Base-by-base conservation (phyloP, 345 rosid genomes). In the Eucalyptus sp. region DNA sequence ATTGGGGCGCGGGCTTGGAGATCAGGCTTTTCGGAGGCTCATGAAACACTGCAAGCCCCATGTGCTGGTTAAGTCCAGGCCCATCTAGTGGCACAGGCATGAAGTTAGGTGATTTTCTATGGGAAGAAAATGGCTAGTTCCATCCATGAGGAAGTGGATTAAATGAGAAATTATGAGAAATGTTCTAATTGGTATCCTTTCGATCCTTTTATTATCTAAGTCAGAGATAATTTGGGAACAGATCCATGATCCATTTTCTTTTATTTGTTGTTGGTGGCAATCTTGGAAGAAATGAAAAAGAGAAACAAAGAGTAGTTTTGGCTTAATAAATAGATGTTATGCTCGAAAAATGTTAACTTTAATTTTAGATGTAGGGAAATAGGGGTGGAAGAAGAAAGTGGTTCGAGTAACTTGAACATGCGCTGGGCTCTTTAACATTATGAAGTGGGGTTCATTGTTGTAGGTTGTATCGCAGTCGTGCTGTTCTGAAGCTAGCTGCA, bases 381-480 rank as follows among this genome's bases (percentile, higher is more conserved):
- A 11, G 27, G 48, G 14, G 48, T 76, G 25, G 83, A 76, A 37
- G 48, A 41, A 37, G 48, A 20, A 76, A 20, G 83, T 76, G 27
- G 48, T 76, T 15, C 0, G 27, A 41, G 46, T 71, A 71, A 71
- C 14, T 18, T 37, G 83, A 37, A 71, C 83, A 71, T 71, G 27
- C 1, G 15, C 24, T 71, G 27, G 48, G 5, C 83, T 18, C 83
- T 71, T 37, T 18, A 76, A 76, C 46, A 0, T 76, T 20, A 76
- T 12, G 25, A 76, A 76, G 25, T 18, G 29, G 62, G 44, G 44
- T 86, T 68, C 44, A 27, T 52, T 81, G 52, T 88, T 85, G 89
- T 93, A 98, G 99, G 93, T 87, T 98, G 91, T 98, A 96, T 58
- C 90, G 90, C 58, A 93, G 94, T 44, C 96, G 97, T 83, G 92